Evolutionary conservation across 148 eudicot genomes (phyloP).

Genomic region (Arctostaphylos glauca): DNA sequence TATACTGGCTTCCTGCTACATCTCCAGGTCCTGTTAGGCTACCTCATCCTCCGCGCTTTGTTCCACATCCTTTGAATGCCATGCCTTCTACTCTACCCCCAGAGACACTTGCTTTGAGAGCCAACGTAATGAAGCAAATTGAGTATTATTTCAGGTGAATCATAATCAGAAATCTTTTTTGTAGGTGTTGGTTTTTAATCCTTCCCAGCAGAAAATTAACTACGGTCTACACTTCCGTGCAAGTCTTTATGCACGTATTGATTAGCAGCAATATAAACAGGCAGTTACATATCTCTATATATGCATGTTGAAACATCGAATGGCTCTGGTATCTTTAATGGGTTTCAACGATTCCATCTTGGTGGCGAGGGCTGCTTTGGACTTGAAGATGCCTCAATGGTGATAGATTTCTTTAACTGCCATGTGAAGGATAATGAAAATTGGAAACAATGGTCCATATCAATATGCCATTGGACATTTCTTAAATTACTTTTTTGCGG

Average conservation of each 20-base stretch:
- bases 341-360: constrained; percentile 6
- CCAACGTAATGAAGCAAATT: constrained; percentile 65
- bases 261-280: constrained; percentile 1
- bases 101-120: constrained; percentile 53
- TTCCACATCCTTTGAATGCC: constrained; percentile 48
- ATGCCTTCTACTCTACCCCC: constrained; percentile 44
- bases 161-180: constrained; percentile 7
- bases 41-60: constrained; percentile 50
- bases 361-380: neutral
- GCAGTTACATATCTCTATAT: neutral
- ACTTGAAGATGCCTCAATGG: neutral
- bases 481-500: neutral
- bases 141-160: constrained; percentile 93
- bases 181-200: constrained; percentile 6
- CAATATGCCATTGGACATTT: neutral
- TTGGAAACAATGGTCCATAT: neutral
- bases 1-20: constrained; percentile 53
- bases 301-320: neutral
- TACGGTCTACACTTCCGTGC: neutral
- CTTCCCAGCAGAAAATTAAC: neutral
- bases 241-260: neutral
- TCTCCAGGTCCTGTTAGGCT: constrained; percentile 65
- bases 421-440: neutral
- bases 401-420: constrained; percentile 9
- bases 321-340: constrained; percentile 12